Conservation (phyloP, 345 rosid genomes). For the Bretschneidera sinensis region DNA sequence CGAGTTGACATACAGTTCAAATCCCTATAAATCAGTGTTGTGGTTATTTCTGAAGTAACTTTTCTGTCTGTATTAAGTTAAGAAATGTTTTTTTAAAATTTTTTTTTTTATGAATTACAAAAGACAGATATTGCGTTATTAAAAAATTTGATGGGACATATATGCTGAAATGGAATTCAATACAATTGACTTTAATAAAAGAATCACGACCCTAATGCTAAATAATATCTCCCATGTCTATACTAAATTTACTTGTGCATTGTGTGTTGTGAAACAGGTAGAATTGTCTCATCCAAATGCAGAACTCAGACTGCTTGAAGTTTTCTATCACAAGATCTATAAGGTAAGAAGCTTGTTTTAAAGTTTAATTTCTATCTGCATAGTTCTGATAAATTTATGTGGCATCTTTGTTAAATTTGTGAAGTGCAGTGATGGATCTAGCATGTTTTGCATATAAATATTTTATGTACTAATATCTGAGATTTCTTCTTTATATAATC, state of each 20-base stretch:
- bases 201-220: not conserved
- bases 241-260: constrained; percentile 10
- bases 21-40: not conserved
- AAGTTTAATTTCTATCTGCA: not conserved
- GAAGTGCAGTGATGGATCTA: not conserved
- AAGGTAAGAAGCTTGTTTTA: constrained; percentile 45
- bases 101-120: too few species aligned
- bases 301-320: constrained; percentile 91
- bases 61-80: too few species aligned
- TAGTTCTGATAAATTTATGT: not conserved
- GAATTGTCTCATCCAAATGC: constrained; percentile 87
- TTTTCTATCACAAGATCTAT: constrained; percentile 89
- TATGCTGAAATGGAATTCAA: not conserved
- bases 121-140: too few species aligned
- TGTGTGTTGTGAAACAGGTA: constrained; percentile 47
- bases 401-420: not conserved
- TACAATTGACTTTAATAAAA: not conserved
- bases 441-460: not conserved
- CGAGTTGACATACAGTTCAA: too few species aligned
- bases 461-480: not conserved
- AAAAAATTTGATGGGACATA: too few species aligned
- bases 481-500: not conserved
- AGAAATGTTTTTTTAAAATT: too few species aligned
- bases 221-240: not conserved
- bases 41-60: too few species aligned